These are phyloP conservation scores for Neurospora intermedia DNA, from an alignment of 495 filamentous ascomycete genomes.

Conservation along the genomic window DNA sequence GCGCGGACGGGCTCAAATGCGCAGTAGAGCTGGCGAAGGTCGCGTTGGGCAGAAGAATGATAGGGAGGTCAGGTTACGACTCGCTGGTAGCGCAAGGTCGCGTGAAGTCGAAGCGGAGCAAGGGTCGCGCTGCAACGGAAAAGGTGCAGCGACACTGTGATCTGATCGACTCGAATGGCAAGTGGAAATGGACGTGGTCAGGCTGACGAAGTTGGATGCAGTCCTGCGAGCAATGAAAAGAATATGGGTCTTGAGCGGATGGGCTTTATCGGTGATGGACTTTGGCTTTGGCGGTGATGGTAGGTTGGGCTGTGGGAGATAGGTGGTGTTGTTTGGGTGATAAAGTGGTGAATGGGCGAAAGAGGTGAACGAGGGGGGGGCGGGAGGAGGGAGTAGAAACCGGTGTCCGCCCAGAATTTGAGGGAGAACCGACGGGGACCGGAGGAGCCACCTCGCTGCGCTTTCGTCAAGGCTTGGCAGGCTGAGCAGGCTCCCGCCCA, in stretches of 20 bases:
- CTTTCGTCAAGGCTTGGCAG: not conserved
- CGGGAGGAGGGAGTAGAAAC: not conserved
- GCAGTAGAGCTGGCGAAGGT: not conserved
- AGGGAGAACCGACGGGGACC: not conserved
- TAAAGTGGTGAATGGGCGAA: not conserved
- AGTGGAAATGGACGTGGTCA: constrained; percentile 2
- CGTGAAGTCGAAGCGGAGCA: constrained; percentile 10
- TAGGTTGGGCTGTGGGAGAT: constrained; percentile 10
- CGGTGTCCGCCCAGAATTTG: not conserved
- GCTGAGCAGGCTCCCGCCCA: not conserved
- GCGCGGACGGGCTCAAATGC: not conserved
- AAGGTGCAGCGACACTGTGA: constrained; percentile 3
- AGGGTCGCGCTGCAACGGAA: not conserved
- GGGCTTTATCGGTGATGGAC: constrained; percentile 3
- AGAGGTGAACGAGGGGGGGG: not conserved
- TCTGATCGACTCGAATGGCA: constrained; percentile 5
- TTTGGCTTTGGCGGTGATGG: constrained; percentile 13
- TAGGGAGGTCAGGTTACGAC: constrained; percentile 3
- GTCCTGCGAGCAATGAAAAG: constrained; percentile 19
- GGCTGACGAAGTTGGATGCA: constrained; percentile 37
- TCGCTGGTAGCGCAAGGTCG: constrained; percentile 3
- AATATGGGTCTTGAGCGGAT: constrained; percentile 7
- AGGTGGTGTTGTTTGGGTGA: not conserved
- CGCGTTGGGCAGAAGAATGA: constrained; percentile 3
- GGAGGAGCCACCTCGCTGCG: not conserved